Evolutionary conservation across 1,139 yeast genomes (phyloP), one percentile per base, ranked within the genome.

Genomic region (Saccharomyces uvarum): DNA sequence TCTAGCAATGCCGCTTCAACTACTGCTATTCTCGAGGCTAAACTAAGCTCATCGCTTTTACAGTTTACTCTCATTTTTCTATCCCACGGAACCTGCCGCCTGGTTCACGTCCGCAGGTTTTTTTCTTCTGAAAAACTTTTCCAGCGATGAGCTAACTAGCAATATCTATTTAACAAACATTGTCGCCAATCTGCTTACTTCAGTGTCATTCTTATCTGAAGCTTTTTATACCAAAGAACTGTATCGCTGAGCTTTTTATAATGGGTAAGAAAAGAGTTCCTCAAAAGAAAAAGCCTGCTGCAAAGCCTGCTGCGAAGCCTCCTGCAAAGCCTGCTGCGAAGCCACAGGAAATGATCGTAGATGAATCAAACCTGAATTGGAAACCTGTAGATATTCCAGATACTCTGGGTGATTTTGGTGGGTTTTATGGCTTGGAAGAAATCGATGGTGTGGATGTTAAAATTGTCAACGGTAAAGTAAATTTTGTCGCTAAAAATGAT

Each of bases 361-460:
- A 14, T 21, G 19, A 31, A 42, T 47, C 48, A 26, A 21, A 76
- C 31, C 73, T 86, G 59, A 73, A 75, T 21, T 93, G 99, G 99
- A 86, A 86, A 62, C 71, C 83, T 4, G 96, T 89, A 13, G 86
- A 85, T 1, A 80, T 93, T 51, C 93, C 95, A 4, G 93, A 88
- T 60, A 84, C 89, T 42, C 70, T 88, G 57, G 97, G 85, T 57
- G 96, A 88, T 69, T 87, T 86, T 67, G 91, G 86, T 63, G 97
- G 97, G 0, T 85, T 90, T 62, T 88, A 83, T 70, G 99, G 97
- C 0, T 73, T 93, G 47, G 98, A 93, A 70, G 99, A 93, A 69
- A 80, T 93, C 53, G 97, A 90, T 53, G 97, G 97, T 28, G 97
- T 91, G 26, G 91, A 81, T 63, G 91, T 91, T 4, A 80, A 80